These are phyloP conservation scores for Moricandia arvensis DNA, from an alignment of 345 rosid genomes.

Conservation along the genomic window DNA sequence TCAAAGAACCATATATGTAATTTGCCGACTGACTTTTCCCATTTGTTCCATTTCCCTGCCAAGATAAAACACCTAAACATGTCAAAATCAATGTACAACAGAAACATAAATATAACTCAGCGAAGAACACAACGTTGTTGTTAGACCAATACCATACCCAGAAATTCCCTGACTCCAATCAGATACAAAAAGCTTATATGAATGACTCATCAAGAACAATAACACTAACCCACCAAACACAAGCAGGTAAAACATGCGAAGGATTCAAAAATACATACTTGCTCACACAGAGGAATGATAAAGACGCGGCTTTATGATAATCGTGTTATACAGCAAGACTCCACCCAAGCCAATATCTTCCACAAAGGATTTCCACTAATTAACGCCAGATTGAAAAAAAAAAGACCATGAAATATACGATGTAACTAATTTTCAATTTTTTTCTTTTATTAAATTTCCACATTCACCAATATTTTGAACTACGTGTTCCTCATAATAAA, in stretches of 20 bases:
- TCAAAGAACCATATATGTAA: too few relatives aligned
- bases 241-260: not conserved
- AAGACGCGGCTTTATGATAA: conserved; percentile 71
- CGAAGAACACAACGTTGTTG: conserved; percentile 67
- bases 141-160: conserved; percentile 89
- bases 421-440: not conserved
- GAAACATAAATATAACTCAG: not conserved
- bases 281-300: conserved; percentile 90
- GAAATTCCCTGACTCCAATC: conserved; percentile 64
- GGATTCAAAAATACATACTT: conserved; percentile 42
- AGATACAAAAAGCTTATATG: not conserved
- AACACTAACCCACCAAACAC: not conserved
- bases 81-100: not conserved
- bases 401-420: not conserved
- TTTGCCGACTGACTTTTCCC: not conserved
- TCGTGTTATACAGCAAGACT: conserved; percentile 85
- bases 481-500: not conserved
- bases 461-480: not conserved
- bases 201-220: not conserved
- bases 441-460: not conserved
- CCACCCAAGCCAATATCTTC: conserved; percentile 95
- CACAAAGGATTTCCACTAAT: not conserved
- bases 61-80: conserved; percentile 2
- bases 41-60: conserved; percentile 39
- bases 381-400: conserved; percentile 1